A percentile compares a stretch with the other conserved stretches of the same genome.
phyloP scores from a whole-genome alignment of 1,284 basidiomycete species.

The Rhodotorula sp. region DNA sequence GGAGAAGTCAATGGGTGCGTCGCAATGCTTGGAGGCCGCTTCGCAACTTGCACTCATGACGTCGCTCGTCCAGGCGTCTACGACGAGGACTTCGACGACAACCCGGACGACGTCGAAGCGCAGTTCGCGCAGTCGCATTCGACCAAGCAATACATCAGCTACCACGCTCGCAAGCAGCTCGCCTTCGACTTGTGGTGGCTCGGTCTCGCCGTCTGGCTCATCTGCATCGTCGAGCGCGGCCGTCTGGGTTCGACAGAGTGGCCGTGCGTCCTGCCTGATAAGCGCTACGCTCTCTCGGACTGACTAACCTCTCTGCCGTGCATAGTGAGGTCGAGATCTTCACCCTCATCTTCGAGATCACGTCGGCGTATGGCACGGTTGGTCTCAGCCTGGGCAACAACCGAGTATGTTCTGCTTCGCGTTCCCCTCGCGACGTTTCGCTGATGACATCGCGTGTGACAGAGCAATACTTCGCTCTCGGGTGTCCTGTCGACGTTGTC shows the following conservation, averaged over 20 bases:
- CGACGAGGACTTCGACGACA: slow-evolving; percentile 54
- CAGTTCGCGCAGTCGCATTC: slow-evolving; percentile 49
- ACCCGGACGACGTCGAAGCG: slow-evolving; percentile 56
- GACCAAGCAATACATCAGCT: slow-evolving; percentile 45
- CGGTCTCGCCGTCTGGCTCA: slow-evolving; percentile 42
- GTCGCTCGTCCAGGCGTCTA: slow-evolving; percentile 69
- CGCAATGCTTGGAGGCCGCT: background rate
- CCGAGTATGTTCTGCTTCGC: slow-evolving; percentile 47
- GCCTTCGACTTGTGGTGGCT: slow-evolving; percentile 67
- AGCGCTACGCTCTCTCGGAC: background rate
- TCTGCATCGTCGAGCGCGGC: slow-evolving; percentile 79
- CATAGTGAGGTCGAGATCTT: slow-evolving; percentile 37
- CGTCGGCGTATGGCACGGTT: slow-evolving; percentile 88
- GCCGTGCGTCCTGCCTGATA: slow-evolving; percentile 18
- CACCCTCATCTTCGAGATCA: slow-evolving; percentile 66
- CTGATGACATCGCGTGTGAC: background rate
- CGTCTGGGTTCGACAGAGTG: slow-evolving; percentile 52
- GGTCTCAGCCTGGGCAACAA: slow-evolving; percentile 71
- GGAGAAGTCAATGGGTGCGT: slow-evolving; percentile 59
- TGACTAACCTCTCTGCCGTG: too few species aligned
- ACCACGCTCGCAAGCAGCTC: slow-evolving; percentile 78
- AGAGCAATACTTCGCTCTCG: slow-evolving; percentile 69
- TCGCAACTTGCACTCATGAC: background rate
- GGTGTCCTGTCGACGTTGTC: slow-evolving; percentile 77
- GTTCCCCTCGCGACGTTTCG: fast-evolving